Base-by-base conservation (phyloP, 495 filamentous ascomycete species). In the Filosporella fistucella region DNA sequence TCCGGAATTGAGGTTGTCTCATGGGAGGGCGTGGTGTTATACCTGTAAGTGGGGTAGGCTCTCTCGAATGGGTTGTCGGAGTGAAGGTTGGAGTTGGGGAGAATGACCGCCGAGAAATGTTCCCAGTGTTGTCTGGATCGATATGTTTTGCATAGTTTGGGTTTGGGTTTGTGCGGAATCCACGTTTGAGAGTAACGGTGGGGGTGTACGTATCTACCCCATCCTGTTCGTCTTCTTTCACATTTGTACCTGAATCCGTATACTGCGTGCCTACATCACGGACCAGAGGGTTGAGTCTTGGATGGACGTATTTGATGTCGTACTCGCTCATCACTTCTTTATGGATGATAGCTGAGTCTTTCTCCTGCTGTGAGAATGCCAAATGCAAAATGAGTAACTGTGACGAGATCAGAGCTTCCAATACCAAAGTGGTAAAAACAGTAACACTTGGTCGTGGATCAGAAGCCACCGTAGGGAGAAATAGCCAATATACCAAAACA, bases 271-370 rank as follows among this genome's bases (percentile, higher is more conserved):
- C 86, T 5, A 93, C 90, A 60, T 97, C 89, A 51, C 93, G 80
- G 57, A 87, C 83, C 14, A 85, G 73, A 9, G 79, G 82, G 48
- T 91, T 85, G 8, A 94, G 78, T n/a, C 82, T 74, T 9, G 94
- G 93, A 61, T 94, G 88, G 2, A 98, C 93, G 52, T 80, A 95
- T 72, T 97, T 97, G 38, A 80, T 86, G 64, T 98, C 88, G 65
- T 98, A 98, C 67, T 98, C 93, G 60, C 89, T 81, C 68, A 96
- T 67, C 6, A 98, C 91, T 63, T 96, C 88, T 52, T 85, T 90
- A 42, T 93, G 86, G 42, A 97, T 86, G 22, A 97, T 68, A 0
- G 81, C 74, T 1, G 78, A 75, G 63, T 98, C 93, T 59, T 91
- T 95, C 34, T 79, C 75, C 57, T 97, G 90, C 60, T 91, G 91